Percentiles rank a stretch among this genome's conserved stretches.
Evolutionary conservation across 2,329 filamentous ascomycete species (phyloP).

Genomic region (Calonectria crousiana): DNA sequence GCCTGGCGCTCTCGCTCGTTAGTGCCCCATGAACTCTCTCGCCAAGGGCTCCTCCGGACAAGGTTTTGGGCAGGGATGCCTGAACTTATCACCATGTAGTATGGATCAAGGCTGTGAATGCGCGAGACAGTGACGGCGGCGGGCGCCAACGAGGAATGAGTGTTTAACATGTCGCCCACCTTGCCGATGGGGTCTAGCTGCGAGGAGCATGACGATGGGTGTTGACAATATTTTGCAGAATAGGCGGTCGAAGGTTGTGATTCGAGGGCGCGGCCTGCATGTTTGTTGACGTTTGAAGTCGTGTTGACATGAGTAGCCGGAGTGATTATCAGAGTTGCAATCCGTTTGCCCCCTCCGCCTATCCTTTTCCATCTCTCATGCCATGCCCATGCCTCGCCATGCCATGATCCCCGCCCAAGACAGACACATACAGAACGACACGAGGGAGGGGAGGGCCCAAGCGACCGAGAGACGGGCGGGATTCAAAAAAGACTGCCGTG

Average conservation of each 20-base stretch:
- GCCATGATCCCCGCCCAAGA: background rate
- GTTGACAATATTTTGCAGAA: conserved; percentile 9
- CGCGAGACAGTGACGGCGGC: conserved; percentile 11
- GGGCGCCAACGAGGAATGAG: conserved; percentile 11
- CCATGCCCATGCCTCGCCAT: background rate
- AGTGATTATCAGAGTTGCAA: background rate
- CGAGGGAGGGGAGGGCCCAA: background rate
- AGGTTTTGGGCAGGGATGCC: conserved; percentile 1
- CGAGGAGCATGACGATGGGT: conserved; percentile 11
- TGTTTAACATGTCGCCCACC: conserved; percentile 13
- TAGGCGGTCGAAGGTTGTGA: conserved; percentile 1
- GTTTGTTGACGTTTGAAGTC: conserved; percentile 12
- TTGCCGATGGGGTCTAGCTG: conserved; percentile 4
- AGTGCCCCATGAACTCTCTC: background rate
- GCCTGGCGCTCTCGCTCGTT: background rate
- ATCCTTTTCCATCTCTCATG: background rate
- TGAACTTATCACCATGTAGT: background rate
- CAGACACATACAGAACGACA: background rate
- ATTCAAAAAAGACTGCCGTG: conserved; percentile 11
- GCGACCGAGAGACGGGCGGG: background rate
- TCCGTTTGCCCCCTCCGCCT: background rate
- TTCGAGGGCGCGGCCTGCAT: conserved; percentile 6
- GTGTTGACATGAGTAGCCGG: conserved; percentile 3
- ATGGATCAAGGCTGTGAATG: conserved; percentile 14
- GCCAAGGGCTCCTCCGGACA: background rate